phyloP scores from a whole-genome alignment of 768 basidiomycete genomes.

The Macrolepiota dolichaula region DNA sequence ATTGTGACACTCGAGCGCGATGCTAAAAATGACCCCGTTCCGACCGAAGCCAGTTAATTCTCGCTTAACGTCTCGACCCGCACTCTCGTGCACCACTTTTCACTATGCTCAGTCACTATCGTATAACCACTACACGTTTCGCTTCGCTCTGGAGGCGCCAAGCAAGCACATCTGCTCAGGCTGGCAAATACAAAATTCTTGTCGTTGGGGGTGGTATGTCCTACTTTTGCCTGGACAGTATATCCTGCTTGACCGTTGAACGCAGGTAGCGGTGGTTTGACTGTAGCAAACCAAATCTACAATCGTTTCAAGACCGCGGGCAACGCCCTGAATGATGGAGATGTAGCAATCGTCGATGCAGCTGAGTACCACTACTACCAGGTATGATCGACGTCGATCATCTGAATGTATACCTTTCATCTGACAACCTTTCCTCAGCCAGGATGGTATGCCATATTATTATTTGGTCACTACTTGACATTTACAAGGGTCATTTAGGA shows the following conservation, averaged over 20 bases:
- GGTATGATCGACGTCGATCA: conserved; percentile 31
- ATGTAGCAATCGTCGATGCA: conserved; percentile 84
- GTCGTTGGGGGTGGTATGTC: conserved; percentile 82
- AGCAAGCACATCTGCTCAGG: conserved; percentile 36
- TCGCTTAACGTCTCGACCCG: not conserved
- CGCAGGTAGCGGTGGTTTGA: conserved; percentile 76
- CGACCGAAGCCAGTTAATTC: not conserved
- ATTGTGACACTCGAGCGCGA: not conserved
- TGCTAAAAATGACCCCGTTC: not conserved
- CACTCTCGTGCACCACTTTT: not conserved
- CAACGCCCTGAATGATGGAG: conserved; percentile 63
- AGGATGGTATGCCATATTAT: conserved; percentile 63
- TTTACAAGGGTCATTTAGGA: conserved; percentile 46
- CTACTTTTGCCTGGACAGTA: not conserved
- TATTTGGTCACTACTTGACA: not conserved
- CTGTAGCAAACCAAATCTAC: conserved; percentile 86
- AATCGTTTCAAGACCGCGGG: conserved; percentile 72
- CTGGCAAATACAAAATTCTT: conserved; percentile 73
- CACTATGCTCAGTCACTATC: conserved; percentile 3
- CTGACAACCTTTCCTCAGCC: conserved; percentile 37
- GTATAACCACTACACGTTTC: not conserved
- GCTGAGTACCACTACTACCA: conserved; percentile 85
- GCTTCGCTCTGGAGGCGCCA: conserved; percentile 18
- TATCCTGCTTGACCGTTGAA: not conserved
- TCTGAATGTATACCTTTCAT: not conserved